phyloP scores from a whole-genome alignment of 2,329 filamentous ascomycete species.

The Phaeophleospora eucalypticola region DNA sequence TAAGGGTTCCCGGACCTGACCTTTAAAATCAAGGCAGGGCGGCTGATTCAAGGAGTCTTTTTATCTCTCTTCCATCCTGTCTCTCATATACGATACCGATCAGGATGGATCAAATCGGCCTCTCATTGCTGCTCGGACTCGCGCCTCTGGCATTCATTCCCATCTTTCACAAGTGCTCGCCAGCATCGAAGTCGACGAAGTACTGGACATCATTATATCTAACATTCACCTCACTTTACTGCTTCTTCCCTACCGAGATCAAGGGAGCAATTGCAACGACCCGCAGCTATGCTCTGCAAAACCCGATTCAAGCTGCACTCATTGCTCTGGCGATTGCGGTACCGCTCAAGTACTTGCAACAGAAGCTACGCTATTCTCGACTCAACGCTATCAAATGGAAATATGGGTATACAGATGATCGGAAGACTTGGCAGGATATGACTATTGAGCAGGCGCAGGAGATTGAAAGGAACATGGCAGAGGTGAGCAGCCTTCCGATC shows the following conservation, averaged over 20 bases:
- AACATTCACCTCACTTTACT: background rate
- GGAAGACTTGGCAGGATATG: too few species aligned
- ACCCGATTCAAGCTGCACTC: background rate
- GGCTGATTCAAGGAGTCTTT: too few species aligned
- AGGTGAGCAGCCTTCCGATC: too few species aligned
- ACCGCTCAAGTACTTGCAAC: constrained; percentile 7
- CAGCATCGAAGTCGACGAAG: constrained; percentile 6
- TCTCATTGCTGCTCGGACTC: too few species aligned
- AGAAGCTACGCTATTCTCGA: constrained; percentile 6
- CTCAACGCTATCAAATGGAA: constrained; percentile 11
- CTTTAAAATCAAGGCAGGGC: too few species aligned
- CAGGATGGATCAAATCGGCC: too few species aligned
- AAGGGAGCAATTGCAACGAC: background rate
- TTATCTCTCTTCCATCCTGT: too few species aligned
- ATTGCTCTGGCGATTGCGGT: background rate
- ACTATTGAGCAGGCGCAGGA: too few species aligned
- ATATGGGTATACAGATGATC: constrained; percentile 8
- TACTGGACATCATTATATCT: constrained; percentile 6
- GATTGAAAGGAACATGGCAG: too few species aligned
- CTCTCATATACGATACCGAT: too few species aligned
- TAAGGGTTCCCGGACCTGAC: too few species aligned
- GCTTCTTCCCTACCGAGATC: background rate
- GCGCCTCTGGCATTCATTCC: too few species aligned
- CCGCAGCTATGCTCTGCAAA: background rate
- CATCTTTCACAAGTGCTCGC: constrained; percentile 2